These are phyloP conservation scores for Saccharomycopsis sp. DNA, from an alignment of 805 yeast species.

Conservation along the genomic window DNA sequence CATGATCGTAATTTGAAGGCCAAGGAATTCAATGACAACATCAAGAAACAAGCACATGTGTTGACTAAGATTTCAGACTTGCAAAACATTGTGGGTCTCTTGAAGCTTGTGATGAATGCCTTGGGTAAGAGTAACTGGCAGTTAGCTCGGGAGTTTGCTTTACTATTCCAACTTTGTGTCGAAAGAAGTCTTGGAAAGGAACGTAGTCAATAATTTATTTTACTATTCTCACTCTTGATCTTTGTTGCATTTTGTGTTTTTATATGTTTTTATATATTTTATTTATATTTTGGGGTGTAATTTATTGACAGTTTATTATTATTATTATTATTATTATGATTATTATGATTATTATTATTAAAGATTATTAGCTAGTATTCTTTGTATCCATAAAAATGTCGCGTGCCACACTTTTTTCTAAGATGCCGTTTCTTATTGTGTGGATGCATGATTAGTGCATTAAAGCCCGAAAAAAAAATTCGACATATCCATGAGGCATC, in stretches of 20 bases:
- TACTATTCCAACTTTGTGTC: constrained; percentile 46
- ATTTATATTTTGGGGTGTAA: background rate
- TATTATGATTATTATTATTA: background rate
- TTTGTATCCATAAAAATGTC: background rate
- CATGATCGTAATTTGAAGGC: constrained; percentile 7
- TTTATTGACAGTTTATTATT: background rate
- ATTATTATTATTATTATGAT: no score
- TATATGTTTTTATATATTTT: background rate
- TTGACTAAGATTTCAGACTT: constrained; percentile 22
- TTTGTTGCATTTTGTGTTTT: background rate
- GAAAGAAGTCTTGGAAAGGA: constrained; percentile 45
- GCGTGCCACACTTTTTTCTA: background rate
- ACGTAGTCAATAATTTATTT: background rate
- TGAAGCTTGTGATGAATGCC: constrained; percentile 38
- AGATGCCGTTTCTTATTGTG: background rate
- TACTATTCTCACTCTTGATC: background rate
- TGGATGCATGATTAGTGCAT: no score
- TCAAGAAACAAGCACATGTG: constrained; percentile 12
- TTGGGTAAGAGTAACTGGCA: constrained; percentile 45
- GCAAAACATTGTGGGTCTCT: constrained; percentile 50
- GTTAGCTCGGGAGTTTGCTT: constrained; percentile 49
- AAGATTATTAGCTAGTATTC: background rate
- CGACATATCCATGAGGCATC: background rate
- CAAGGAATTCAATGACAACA: constrained; percentile 6
- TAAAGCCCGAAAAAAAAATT: background rate